phyloP scores from a whole-genome alignment of 441 rosid species.

The Gossypium gossypioides region DNA sequence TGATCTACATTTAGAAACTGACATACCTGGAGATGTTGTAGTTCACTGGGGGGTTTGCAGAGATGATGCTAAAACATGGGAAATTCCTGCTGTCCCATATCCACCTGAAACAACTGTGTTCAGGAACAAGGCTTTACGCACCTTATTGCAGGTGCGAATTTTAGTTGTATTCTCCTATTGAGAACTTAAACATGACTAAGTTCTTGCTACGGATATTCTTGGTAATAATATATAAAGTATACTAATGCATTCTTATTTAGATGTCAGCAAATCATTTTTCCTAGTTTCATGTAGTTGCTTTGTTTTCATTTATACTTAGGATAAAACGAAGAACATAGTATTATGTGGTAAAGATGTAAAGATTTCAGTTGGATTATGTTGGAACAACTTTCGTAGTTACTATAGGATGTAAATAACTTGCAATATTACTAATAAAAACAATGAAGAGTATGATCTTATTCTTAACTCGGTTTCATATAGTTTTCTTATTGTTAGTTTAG shows the following conservation, averaged over 20 bases:
- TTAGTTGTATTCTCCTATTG: constrained; percentile 10
- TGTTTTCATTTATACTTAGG: not conserved
- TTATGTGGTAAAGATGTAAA: not conserved
- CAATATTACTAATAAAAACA: not conserved
- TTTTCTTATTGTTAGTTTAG: not conserved
- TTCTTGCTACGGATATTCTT: constrained; percentile 14
- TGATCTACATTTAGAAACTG: constrained; percentile 60
- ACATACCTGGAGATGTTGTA: constrained; percentile 68
- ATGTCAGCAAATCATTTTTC: not conserved
- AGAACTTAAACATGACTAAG: not conserved
- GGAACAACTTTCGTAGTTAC: not conserved
- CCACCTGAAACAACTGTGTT: constrained; percentile 64
- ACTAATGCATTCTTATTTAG: not conserved
- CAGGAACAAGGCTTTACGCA: constrained; percentile 74
- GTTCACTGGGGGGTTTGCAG: constrained; percentile 98
- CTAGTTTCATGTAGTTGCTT: not conserved
- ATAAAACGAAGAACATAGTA: not conserved
- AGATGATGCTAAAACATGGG: constrained; percentile 64
- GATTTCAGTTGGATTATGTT: not conserved
- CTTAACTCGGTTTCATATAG: not conserved
- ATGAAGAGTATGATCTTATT: not conserved
- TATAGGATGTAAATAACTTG: not conserved
- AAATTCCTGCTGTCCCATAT: constrained; percentile 63
- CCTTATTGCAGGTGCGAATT: constrained; percentile 54
- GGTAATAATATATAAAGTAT: constrained; percentile 1